Evolutionary conservation across 306 rosid species (phyloP).

Genomic region (Fagus sylvatica): DNA sequence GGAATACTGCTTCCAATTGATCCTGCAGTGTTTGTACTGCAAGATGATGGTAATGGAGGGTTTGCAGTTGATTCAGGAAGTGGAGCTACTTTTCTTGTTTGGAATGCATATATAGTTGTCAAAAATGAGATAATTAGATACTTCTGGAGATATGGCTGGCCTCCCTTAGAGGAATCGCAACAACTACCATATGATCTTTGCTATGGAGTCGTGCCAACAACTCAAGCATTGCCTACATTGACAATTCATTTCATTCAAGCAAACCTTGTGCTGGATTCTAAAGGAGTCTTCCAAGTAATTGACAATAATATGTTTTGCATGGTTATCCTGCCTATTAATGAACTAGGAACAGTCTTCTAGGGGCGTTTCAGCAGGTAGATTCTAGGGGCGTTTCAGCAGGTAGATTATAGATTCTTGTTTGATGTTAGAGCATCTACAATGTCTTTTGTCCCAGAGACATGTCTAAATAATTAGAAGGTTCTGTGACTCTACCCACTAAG

Average conservation of each 20-base stretch:
- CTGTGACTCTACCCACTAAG: too few relatives aligned
- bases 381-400: slow-evolving; percentile 5
- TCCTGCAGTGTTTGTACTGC: too few relatives aligned
- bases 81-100: too few relatives aligned
- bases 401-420: slow-evolving; percentile 5
- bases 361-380: slow-evolving; percentile 11
- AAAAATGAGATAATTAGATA: not conserved
- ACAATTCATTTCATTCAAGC: not conserved
- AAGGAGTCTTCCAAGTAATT: not conserved
- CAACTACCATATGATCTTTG: not conserved
- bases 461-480: not conserved
- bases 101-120: too few relatives aligned
- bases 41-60: too few relatives aligned
- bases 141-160: not conserved
- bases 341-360: not conserved
- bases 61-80: too few relatives aligned
- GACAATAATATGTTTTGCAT: not conserved
- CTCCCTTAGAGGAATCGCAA: not conserved
- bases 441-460: slow-evolving; percentile 7
- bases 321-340: not conserved
- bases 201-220: not conserved
- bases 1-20: too few relatives aligned
- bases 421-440: not conserved
- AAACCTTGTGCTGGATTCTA: not conserved
- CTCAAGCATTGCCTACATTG: not conserved